These are phyloP conservation scores for Cladophialophora psammophila DNA, from an alignment of 2,329 filamentous ascomycete species.

Conservation along the genomic window DNA sequence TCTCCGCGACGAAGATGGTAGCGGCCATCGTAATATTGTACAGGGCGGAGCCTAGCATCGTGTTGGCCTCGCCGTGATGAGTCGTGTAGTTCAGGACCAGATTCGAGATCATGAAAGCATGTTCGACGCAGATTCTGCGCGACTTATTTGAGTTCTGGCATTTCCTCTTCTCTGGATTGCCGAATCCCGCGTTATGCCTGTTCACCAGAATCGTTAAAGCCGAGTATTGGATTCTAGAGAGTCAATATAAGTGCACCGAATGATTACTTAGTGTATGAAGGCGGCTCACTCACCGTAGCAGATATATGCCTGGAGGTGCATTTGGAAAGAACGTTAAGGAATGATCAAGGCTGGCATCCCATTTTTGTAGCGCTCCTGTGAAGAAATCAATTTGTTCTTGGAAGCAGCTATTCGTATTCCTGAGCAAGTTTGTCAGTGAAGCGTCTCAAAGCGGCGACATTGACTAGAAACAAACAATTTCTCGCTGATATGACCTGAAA, in stretches of 20 bases:
- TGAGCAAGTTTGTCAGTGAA: background rate
- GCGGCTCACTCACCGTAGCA: slow-evolving; percentile 10
- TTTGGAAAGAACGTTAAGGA: slow-evolving; percentile 11
- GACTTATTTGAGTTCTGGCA: background rate
- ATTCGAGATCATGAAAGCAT: slow-evolving; percentile 14
- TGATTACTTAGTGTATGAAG: background rate
- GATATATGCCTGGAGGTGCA: slow-evolving; percentile 17
- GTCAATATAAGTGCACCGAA: background rate
- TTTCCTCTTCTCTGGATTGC: background rate
- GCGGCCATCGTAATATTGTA: slow-evolving; percentile 29
- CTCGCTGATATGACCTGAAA: slow-evolving; percentile 22
- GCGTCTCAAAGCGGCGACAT: background rate
- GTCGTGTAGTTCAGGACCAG: slow-evolving; percentile 8
- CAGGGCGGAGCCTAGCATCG: slow-evolving; percentile 21
- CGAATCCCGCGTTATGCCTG: slow-evolving; percentile 19
- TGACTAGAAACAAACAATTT: slow-evolving; percentile 13
- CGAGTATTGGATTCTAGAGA: slow-evolving; percentile 15
- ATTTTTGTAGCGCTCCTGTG: slow-evolving; percentile 11
- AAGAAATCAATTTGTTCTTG: slow-evolving; percentile 23
- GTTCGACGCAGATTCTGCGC: slow-evolving; percentile 10
- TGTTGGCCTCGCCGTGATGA: slow-evolving; percentile 18
- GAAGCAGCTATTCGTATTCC: slow-evolving; percentile 21
- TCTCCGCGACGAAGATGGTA: slow-evolving; percentile 25
- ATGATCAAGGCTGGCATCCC: slow-evolving; percentile 17
- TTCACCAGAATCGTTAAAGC: slow-evolving; percentile 14